Conservation (phyloP, 1,284 basidiomycete species). For the Neonothopanus nambi region DNA sequence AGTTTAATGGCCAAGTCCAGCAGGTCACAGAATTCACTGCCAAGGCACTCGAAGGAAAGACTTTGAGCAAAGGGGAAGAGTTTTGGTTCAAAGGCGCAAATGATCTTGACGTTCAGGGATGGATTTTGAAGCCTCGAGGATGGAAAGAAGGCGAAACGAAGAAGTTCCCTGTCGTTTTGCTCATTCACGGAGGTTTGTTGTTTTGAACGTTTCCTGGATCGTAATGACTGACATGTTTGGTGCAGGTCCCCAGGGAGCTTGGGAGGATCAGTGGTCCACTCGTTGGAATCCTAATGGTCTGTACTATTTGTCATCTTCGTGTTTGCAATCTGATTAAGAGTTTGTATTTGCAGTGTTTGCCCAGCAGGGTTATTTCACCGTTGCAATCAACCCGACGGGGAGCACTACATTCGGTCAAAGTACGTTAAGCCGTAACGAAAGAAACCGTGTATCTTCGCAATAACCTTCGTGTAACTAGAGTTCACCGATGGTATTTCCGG, state of each 20-base stretch:
- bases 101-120: slow-evolving; percentile 76
- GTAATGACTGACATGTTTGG: slow-evolving; percentile 4
- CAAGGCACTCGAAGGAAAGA: slow-evolving; percentile 54
- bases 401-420: slow-evolving; percentile 88
- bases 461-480: slow-evolving; percentile 39
- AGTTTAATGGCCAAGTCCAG: slow-evolving; percentile 37
- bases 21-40: slow-evolving; percentile 66
- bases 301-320: slow-evolving; percentile 10
- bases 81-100: slow-evolving; percentile 86
- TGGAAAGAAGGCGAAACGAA: slow-evolving; percentile 66
- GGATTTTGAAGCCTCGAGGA: slow-evolving; percentile 77
- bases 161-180: slow-evolving; percentile 72
- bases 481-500: slow-evolving; percentile 79
- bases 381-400: slow-evolving; percentile 88
- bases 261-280: slow-evolving; percentile 83
- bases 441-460: not conserved
- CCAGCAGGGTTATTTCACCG: slow-evolving; percentile 82
- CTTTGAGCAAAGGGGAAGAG: slow-evolving; percentile 64
- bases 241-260: slow-evolving; percentile 73
- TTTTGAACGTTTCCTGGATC: not conserved
- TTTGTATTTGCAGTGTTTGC: slow-evolving; percentile 56
- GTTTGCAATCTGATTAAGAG: not conserved
- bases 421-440: slow-evolving; percentile 33
- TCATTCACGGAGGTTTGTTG: slow-evolving; percentile 73
- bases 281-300: slow-evolving; percentile 86